These are phyloP conservation scores for Metschnikowia dekortorum DNA, from an alignment of 805 yeast genomes.

Conservation along the genomic window DNA sequence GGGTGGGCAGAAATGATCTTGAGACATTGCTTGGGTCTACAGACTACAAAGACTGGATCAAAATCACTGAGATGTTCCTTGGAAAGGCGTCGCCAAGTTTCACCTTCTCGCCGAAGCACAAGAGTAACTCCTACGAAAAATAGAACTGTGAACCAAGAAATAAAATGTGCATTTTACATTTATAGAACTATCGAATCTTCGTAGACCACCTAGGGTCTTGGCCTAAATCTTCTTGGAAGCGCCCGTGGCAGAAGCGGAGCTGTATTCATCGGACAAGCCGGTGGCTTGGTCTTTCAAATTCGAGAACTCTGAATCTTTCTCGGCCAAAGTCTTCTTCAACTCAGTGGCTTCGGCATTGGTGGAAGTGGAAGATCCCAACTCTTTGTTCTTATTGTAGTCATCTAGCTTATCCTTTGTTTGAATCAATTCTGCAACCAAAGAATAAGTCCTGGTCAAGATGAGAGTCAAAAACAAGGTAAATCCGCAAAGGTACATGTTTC, in stretches of 20 bases:
- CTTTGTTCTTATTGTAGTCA: constrained; percentile 23
- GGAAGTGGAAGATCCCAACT: constrained; percentile 18
- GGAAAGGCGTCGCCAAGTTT: constrained; percentile 79
- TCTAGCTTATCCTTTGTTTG: constrained; percentile 58
- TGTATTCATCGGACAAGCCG: constrained; percentile 61
- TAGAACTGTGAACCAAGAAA: not conserved
- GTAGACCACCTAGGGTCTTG: not conserved
- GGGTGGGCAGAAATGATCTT: constrained; percentile 89
- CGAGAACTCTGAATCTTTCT: constrained; percentile 61
- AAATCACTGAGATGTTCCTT: constrained; percentile 88
- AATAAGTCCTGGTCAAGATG: constrained; percentile 79
- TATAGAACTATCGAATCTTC: not conserved
- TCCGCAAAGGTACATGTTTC: constrained; percentile 95
- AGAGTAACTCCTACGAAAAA: constrained; percentile 67
- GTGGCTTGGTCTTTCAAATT: constrained; percentile 70
- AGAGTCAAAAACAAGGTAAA: constrained; percentile 87
- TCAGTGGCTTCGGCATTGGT: constrained; percentile 36
- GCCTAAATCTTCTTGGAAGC: not conserved
- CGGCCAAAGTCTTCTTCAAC: constrained; percentile 44
- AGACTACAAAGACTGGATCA: constrained; percentile 93
- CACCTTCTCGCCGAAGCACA: constrained; percentile 87
- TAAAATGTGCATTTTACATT: not conserved
- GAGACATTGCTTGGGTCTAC: constrained; percentile 84
- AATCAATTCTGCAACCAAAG: constrained; percentile 69
- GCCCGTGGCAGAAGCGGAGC: constrained; percentile 24